Conservation (phyloP, 2,329 filamentous ascomycete species). For the Macrophomina phaseolina region DNA sequence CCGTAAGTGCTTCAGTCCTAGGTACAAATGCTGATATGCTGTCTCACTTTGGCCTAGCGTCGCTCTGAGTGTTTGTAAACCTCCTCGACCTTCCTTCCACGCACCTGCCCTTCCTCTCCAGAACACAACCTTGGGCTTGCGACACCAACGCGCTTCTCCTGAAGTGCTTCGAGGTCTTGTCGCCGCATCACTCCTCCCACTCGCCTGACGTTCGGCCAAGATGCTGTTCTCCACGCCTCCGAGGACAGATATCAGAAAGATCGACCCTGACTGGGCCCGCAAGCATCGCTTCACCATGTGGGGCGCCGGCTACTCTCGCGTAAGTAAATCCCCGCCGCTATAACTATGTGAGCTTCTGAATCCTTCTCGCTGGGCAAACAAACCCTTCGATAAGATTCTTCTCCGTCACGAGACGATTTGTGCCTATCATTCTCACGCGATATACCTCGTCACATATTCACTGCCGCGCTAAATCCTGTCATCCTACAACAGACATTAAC, state of each 20-base stretch:
- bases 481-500: background rate
- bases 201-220: background rate
- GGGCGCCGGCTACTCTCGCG: background rate
- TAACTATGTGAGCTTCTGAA: background rate
- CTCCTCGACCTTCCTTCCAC: background rate
- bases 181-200: background rate
- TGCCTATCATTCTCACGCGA: too few species aligned
- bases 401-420: too few species aligned
- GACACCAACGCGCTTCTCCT: constrained; percentile 6
- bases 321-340: background rate
- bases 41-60: background rate
- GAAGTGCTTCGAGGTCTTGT: constrained; percentile 10
- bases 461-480: too few species aligned
- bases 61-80: background rate
- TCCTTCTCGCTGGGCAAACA: background rate
- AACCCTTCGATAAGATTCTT: too few species aligned
- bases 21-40: background rate
- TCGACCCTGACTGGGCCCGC: constrained; percentile 4
- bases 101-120: background rate
- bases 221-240: background rate
- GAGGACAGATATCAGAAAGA: background rate
- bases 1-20: background rate
- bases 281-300: background rate
- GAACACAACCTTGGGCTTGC: constrained; percentile 12
- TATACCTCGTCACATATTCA: too few species aligned